A percentile compares a stretch with the other conserved stretches of the same genome.
These are phyloP conservation scores for Fraxinus excelsior DNA, from an alignment of 257 asterid species.

Conservation along the genomic window DNA sequence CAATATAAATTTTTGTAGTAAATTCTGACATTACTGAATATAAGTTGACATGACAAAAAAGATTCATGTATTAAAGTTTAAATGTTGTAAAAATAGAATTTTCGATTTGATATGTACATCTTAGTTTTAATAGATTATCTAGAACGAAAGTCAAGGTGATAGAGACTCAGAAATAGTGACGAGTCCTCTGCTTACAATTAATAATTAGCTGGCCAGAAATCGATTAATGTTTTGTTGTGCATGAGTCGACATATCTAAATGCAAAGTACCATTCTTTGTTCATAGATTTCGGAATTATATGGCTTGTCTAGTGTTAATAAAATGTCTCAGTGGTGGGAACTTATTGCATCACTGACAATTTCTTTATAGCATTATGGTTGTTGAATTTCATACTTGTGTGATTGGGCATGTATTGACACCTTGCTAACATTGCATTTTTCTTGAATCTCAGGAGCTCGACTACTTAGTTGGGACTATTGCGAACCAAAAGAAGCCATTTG, in stretches of 20 bases:
- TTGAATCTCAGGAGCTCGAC: slow-evolving; percentile 74
- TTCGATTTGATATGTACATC: too few relatives aligned
- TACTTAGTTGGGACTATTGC: slow-evolving; percentile 77
- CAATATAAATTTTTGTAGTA: neutral
- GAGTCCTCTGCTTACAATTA: too few relatives aligned
- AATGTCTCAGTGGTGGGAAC: neutral
- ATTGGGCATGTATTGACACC: neutral
- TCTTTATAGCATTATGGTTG: too few relatives aligned
- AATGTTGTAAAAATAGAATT: too few relatives aligned
- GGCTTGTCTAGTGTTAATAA: neutral
- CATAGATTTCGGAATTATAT: neutral
- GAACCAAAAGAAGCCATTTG: slow-evolving; percentile 81
- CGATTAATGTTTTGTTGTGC: neutral
- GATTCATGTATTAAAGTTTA: too few relatives aligned
- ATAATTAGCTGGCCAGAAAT: too few relatives aligned
- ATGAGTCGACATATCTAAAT: neutral
- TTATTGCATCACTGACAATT: neutral
- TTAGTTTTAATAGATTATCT: too few relatives aligned
- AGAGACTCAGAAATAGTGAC: too few relatives aligned
- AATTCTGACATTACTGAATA: neutral
- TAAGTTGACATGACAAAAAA: neutral
- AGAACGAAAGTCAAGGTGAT: too few relatives aligned
- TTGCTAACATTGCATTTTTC: neutral
- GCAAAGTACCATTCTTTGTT: neutral
- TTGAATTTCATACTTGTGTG: neutral